These are phyloP conservation scores for Spirogloea muscicola DNA, from an alignment of 139 green algal genomes.

Conservation along the genomic window DNA sequence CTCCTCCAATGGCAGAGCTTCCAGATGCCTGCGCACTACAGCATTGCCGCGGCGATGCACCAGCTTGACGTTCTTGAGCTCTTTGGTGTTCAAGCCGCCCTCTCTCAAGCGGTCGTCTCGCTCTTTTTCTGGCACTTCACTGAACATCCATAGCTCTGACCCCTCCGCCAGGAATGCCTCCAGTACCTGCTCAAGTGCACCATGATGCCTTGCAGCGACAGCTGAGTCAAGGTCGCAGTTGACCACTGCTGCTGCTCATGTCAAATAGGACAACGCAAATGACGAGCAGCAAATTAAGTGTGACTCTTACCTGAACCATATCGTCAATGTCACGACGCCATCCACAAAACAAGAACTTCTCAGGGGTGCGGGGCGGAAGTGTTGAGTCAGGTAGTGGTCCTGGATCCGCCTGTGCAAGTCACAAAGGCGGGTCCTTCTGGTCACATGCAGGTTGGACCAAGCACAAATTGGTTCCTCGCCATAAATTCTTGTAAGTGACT, in stretches of 20 bases:
- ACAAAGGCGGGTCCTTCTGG: no score
- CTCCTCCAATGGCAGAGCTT: conserved; percentile 48
- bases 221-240: no score
- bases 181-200: no score
- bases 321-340: conserved; percentile 64
- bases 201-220: no score
- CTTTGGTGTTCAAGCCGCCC: conserved; percentile 31
- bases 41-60: conserved; percentile 52
- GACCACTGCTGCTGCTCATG: no score
- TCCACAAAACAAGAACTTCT: conserved; percentile 59
- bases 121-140: conserved; percentile 47
- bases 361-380: conserved; percentile 37
- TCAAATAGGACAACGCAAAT: no score
- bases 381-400: conserved; percentile 7
- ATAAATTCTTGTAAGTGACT: no score
- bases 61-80: conserved; percentile 54
- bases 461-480: no score
- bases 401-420: no score
- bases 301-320: conserved; percentile 54
- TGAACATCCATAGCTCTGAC: conserved; percentile 57
- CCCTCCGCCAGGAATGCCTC: conserved; percentile 52
- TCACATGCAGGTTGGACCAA: no score
- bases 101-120: conserved; percentile 40
- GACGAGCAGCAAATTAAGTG: no score
- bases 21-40: conserved; percentile 51